Evolutionary conservation across 108 stramenopile species (phyloP), one percentile per base, ranked within the genome.

Genomic region (Cyclostephanos tholiformis): DNA sequence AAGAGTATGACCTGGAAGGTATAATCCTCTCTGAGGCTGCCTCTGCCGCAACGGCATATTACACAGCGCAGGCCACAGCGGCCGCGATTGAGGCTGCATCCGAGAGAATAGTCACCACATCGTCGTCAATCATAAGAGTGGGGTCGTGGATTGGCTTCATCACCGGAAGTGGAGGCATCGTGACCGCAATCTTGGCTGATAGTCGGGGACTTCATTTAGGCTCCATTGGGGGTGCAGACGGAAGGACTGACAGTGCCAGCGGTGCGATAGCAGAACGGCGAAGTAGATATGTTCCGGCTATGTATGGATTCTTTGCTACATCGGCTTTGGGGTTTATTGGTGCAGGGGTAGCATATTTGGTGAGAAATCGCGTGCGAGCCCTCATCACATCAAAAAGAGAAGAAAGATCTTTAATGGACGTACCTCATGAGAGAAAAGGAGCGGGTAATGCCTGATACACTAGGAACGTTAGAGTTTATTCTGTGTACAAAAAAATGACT

Each of bases 251-350:
- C 32, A 35, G 27, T 38, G 23, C 59, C 14, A 70, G 23, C 58
- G 64, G 27, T 64, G 4, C 51, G 50, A 43, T 26, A 26, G 23
- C 41, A 22, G 72, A 63, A 0, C 53, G 52, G 53, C 67, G 60
- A 35, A 53, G 63, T 29, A 63, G 59, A 39, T 59, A 43, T 13
- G 26, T 48, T 2, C 41, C 43, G 11, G 55, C 48, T 16, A 22
- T 82, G 44, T 48, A 75, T 52, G 80, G 74, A 60, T 61, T 82
- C n/a, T 44, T 82, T 43, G 70, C 74, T 13, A 72, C 74, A 23
- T 75, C 80, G 32, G 74, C 74, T 1, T 66, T 82, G 67, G 80
- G 80, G 30, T 82, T 82, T 49, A 26, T 68, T 1, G 67, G 80
- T 63, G 80, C 80, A 22, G 80, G 80, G 41, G 14, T 72, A 20